Conservation (phyloP, 768 basidiomycete species). For the Ramaria sp. region DNA sequence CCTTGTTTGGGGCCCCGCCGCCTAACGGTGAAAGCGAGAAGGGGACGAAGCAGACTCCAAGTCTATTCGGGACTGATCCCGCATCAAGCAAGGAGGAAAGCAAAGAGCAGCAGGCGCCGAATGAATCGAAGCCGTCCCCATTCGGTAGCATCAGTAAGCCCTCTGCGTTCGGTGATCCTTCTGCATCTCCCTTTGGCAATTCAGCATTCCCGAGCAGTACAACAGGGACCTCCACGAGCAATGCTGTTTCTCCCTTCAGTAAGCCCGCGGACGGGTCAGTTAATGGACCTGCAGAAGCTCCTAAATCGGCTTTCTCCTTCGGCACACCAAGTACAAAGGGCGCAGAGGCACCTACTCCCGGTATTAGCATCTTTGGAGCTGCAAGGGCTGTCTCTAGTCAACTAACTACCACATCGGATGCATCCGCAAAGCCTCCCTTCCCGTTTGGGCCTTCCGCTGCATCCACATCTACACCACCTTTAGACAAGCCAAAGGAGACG, state of each 20-base stretch:
- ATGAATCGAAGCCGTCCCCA: neutral
- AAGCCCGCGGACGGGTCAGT: neutral
- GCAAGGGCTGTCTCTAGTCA: neutral
- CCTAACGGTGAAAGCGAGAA: neutral
- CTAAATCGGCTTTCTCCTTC: conserved; percentile 21
- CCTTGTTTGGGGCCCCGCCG: neutral
- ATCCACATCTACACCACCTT: neutral
- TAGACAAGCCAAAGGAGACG: neutral
- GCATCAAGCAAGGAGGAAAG: neutral
- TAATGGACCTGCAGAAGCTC: neutral
- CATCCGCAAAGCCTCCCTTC: neutral
- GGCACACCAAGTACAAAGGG: conserved; percentile 13
- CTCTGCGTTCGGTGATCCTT: neutral
- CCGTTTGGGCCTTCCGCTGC: neutral
- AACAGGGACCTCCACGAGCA: neutral
- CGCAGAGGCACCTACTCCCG: neutral
- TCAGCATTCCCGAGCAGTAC: neutral
- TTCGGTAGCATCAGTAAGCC: neutral
- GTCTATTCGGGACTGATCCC: neutral
- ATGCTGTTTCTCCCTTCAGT: neutral
- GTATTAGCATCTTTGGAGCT: neutral
- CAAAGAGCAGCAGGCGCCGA: neutral
- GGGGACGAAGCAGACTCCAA: neutral
- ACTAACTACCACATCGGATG: neutral
- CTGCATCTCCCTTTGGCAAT: neutral